phyloP scores from a whole-genome alignment of 352 stramenopile species.

The Phytophthora litchii region DNA sequence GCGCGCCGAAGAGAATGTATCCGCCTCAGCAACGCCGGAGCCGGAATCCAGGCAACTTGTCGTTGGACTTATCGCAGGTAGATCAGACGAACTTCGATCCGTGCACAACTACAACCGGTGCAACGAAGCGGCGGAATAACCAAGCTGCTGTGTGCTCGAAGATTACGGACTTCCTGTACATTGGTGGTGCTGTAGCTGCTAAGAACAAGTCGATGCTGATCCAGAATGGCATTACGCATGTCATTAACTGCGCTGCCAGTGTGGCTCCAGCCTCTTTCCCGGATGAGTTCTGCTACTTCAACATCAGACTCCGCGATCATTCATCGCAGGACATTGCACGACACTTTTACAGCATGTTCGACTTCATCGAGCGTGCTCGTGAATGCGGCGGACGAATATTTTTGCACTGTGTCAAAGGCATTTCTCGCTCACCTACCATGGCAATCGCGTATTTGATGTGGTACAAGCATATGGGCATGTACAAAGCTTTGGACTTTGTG shows the following conservation, averaged over 20 bases:
- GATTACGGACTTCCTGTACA: slow-evolving; percentile 88
- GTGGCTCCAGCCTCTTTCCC: slow-evolving; percentile 80
- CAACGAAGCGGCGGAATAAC: slow-evolving; percentile 49
- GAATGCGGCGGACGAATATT: slow-evolving; percentile 76
- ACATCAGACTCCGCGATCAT: slow-evolving; percentile 89
- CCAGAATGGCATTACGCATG: slow-evolving; percentile 83
- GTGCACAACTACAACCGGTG: slow-evolving; percentile 18
- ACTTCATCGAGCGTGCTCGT: slow-evolving; percentile 87
- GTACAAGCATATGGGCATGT: slow-evolving; percentile 83
- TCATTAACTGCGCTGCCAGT: slow-evolving; percentile 89
- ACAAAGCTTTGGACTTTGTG: slow-evolving; percentile 83
- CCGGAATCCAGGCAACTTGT: slow-evolving; percentile 83
- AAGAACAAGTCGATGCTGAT: slow-evolving; percentile 77
- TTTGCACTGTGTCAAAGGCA: slow-evolving; percentile 89
- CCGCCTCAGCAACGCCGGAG: slow-evolving; percentile 56
- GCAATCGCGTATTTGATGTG: slow-evolving; percentile 91
- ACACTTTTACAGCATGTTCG: slow-evolving; percentile 90
- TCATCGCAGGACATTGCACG: slow-evolving; percentile 84
- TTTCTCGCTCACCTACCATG: slow-evolving; percentile 88
- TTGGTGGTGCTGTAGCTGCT: slow-evolving; percentile 79
- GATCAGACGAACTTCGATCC: slow-evolving; percentile 47
- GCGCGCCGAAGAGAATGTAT: slow-evolving; percentile 47
- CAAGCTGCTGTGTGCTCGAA: slow-evolving; percentile 77
- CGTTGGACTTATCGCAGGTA: slow-evolving; percentile 82
- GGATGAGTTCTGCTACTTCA: slow-evolving; percentile 85